Conservation (phyloP, 208 protist species). For the Crithidia acanthocephali region DNA sequence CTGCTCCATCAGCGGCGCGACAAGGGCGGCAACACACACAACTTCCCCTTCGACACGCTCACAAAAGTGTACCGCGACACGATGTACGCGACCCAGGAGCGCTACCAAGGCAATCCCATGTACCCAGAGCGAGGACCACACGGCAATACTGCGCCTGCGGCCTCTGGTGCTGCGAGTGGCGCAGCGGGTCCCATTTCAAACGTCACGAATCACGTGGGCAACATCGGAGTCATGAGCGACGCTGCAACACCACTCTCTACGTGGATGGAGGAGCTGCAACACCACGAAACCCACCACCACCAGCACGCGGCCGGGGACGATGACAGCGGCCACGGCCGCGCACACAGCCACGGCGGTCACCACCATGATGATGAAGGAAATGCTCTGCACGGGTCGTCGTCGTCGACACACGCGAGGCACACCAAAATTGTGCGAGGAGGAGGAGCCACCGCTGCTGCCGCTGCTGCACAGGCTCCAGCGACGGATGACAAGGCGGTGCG, state of each 20-base stretch:
- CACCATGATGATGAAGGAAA: background rate
- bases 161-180: background rate
- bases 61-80: constrained; percentile 76
- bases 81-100: constrained; percentile 47
- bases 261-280: constrained; percentile 23
- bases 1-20: constrained; percentile 52
- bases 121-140: constrained; percentile 29
- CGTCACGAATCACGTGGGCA: constrained; percentile 62
- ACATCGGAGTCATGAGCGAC: constrained; percentile 60
- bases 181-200: constrained; percentile 9
- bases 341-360: background rate
- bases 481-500: constrained; percentile 27
- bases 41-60: constrained; percentile 77
- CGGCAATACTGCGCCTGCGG: background rate
- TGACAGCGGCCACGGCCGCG: background rate
- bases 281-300: too few relatives aligned
- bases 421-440: background rate
- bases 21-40: constrained; percentile 52
- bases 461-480: background rate
- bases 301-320: background rate
- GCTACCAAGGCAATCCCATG: constrained; percentile 42
- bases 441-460: background rate
- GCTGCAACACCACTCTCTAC: constrained; percentile 24
- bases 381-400: background rate
- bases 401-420: background rate